A percentile compares a stretch with the other conserved stretches of the same genome.
phyloP scores from a whole-genome alignment of 1,284 basidiomycete species.

The Tremellales sp. region DNA sequence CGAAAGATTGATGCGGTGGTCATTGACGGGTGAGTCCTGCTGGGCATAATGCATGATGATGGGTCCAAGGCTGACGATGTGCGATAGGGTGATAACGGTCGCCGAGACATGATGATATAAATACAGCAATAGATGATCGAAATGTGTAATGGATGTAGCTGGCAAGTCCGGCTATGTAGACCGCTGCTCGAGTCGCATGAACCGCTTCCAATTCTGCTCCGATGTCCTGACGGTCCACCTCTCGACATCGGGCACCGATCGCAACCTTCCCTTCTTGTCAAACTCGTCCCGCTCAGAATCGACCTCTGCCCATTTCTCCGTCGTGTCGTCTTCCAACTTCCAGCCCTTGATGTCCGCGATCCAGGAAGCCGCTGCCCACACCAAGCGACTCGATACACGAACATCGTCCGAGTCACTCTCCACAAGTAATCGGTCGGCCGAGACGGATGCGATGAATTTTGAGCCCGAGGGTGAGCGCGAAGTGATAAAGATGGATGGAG shows the following conservation, averaged over 20 bases:
- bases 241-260: slow-evolving; percentile 6
- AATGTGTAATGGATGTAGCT: too few species aligned
- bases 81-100: not conserved
- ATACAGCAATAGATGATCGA: too few species aligned
- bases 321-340: slow-evolving; percentile 35
- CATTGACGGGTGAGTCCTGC: slow-evolving; percentile 39
- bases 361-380: slow-evolving; percentile 44
- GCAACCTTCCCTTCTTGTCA: slow-evolving; percentile 7
- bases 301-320: slow-evolving; percentile 21
- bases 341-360: slow-evolving; percentile 37
- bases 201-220: slow-evolving; percentile 48
- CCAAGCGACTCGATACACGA: slow-evolving; percentile 24
- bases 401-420: slow-evolving; percentile 49
- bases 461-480: slow-evolving; percentile 39
- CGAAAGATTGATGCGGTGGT: slow-evolving; percentile 47
- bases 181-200: slow-evolving; percentile 43
- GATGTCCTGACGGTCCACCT: slow-evolving; percentile 37
- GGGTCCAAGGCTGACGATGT: slow-evolving; percentile 3
- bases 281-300: slow-evolving; percentile 11
- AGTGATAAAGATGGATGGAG: slow-evolving; percentile 50
- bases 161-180: too few species aligned
- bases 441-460: slow-evolving; percentile 38
- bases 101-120: too few species aligned
- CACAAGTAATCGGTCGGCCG: slow-evolving; percentile 44
- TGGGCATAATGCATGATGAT: too few species aligned